A percentile compares a stretch with the other conserved stretches of the same genome.
Conservation (phyloP, 2,329 filamentous ascomycete species). For the Xylaria sp. region DNA sequence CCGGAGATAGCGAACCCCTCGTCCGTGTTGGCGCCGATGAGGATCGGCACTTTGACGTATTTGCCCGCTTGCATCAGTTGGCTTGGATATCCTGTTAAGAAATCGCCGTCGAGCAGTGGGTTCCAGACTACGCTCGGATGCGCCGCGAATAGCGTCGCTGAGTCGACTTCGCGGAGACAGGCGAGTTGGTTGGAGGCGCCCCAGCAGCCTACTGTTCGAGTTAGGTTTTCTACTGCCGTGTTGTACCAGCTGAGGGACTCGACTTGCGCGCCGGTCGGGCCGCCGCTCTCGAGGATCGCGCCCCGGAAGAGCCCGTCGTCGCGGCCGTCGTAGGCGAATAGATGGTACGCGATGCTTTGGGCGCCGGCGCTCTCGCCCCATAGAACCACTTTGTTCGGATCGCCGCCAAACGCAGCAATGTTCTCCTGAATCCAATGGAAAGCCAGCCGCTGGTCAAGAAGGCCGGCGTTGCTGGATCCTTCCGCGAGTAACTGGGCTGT, state of each 20-base stretch:
- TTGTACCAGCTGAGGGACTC: slow-evolving; percentile 52
- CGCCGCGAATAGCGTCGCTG: slow-evolving; percentile 50
- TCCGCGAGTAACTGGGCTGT: slow-evolving; percentile 57
- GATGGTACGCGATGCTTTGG: slow-evolving; percentile 58
- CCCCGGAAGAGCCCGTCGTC: slow-evolving; percentile 66
- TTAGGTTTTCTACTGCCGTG: slow-evolving; percentile 51
- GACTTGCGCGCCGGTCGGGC: slow-evolving; percentile 49
- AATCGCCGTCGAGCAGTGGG: slow-evolving; percentile 59
- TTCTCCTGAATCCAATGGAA: slow-evolving; percentile 65
- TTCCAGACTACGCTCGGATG: slow-evolving; percentile 55
- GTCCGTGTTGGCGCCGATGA: slow-evolving; percentile 62
- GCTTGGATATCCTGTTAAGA: slow-evolving; percentile 61
- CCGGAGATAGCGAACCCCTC: slow-evolving; percentile 58
- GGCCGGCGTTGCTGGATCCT: slow-evolving; percentile 60
- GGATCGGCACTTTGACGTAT: slow-evolving; percentile 57
- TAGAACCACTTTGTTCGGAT: slow-evolving; percentile 58
- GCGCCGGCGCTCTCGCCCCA: slow-evolving; percentile 61
- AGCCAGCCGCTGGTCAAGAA: slow-evolving; percentile 62
- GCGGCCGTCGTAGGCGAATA: slow-evolving; percentile 66
- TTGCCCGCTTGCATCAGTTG: slow-evolving; percentile 56
- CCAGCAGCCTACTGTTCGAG: slow-evolving; percentile 52
- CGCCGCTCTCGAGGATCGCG: slow-evolving; percentile 65
- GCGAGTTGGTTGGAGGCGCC: slow-evolving; percentile 50
- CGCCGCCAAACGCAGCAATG: slow-evolving; percentile 62
- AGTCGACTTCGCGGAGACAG: slow-evolving; percentile 52